Evolutionary conservation across 208 protist genomes (phyloP), one percentile per base, ranked within the genome.

Genomic region (Acanthamoeba royreba): DNA sequence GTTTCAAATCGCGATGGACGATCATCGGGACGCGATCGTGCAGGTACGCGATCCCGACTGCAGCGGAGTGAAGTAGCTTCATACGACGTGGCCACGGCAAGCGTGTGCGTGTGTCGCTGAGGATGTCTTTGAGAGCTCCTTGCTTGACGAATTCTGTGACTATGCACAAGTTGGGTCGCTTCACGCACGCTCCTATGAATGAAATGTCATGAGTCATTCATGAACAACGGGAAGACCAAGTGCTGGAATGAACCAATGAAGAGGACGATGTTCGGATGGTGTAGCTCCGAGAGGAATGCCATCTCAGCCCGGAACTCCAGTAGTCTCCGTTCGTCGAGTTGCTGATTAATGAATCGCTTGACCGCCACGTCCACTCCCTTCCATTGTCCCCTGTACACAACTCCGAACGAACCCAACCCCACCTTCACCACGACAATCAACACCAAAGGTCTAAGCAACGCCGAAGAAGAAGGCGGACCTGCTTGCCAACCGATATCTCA

Each of bases 91-190:
- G 43, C 40, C 47, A 69, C 79, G 81, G 86, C 46, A 49, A 58
- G 2, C 35, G 42, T n/a, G 46, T 9, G 22, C 38, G 4, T 35
- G 3, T 47, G n/a, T 95, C 81, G 55, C 89, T 63, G n/a, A 96
- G 85, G 28, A 96, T 87, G 15, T 52, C 31, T n/a, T 95, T 83
- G 17, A 96, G 91, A 11, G 52, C 72, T n/a, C 95, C 95, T 4
- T 61, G 45, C 33, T 47, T 22, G 94, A 96, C 95, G 83, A 93
- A 96, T 15, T 96, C 94, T 42, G 93, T 95, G 17, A 94, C 95
- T 46, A 96, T 95, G 66, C 95, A 96, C 89, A 96, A 72, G 35
- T 96, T 91, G 25, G 95, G 95, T 52, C 93, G 77, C 42, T 85
- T 92, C 13, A 89, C 77, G 46, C 93, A 96, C 42, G 58, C 49